Evolutionary conservation across 208 protist species (phyloP).

Genomic region (Leishmania guyanensis): DNA sequence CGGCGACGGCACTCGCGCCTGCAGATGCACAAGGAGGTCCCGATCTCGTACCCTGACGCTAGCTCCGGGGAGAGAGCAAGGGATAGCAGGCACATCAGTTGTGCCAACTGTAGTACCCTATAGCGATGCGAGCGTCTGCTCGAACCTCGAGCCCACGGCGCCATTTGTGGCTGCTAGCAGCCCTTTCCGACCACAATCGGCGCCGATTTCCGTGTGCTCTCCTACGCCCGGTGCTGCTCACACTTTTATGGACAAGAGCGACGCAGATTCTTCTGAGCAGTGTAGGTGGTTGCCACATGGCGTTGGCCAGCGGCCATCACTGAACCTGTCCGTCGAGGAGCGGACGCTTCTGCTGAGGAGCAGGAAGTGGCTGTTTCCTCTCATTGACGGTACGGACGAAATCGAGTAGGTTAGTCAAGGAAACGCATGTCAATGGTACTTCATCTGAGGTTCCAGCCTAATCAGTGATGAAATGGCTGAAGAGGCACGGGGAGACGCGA

Average conservation of each 20-base stretch:
- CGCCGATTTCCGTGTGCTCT: background rate
- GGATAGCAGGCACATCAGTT: conserved; percentile 4
- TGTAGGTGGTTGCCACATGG: background rate
- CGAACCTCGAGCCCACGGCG: background rate
- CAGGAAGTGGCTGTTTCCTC: conserved; percentile 27
- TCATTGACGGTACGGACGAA: conserved; percentile 26
- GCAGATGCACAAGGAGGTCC: conserved; percentile 13
- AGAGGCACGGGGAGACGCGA: background rate
- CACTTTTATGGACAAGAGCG: background rate
- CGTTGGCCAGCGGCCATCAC: conserved; percentile 1
- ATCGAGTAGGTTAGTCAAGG: conserved; percentile 3
- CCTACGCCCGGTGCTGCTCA: background rate
- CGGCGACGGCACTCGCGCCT: conserved; percentile 10
- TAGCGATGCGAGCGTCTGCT: background rate
- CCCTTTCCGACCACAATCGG: background rate
- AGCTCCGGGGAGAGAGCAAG: conserved; percentile 3
- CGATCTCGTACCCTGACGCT: conserved; percentile 10
- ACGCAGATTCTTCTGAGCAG: background rate
- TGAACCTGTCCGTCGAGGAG: conserved; percentile 31
- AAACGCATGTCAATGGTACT: background rate
- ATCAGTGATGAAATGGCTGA: no score
- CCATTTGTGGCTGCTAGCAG: conserved; percentile 7
- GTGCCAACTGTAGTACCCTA: background rate
- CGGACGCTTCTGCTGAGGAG: conserved; percentile 22
- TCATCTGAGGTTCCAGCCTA: background rate